phyloP scores from a whole-genome alignment of 2,329 filamentous ascomycete species.

The Alternaria triticina region DNA sequence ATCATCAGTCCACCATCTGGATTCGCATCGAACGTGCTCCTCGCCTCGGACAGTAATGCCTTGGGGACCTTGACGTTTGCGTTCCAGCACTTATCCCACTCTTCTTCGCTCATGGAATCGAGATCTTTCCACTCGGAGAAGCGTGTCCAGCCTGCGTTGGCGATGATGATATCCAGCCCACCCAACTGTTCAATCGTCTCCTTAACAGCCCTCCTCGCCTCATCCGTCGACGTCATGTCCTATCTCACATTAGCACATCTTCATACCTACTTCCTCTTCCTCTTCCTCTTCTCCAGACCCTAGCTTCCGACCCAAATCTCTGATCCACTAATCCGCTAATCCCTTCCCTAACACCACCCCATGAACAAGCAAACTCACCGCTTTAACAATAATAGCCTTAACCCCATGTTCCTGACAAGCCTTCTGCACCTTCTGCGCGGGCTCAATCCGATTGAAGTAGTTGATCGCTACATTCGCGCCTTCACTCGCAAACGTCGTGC shows the following conservation, averaged over 20 bases:
- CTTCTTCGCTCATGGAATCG: slow-evolving; percentile 63
- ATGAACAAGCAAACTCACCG: slow-evolving; percentile 54
- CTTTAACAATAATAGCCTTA: slow-evolving; percentile 65
- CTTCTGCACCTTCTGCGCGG: slow-evolving; percentile 64
- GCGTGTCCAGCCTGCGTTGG: slow-evolving; percentile 74
- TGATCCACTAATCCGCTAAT: too few species aligned
- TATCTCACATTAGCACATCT: slow-evolving; percentile 33
- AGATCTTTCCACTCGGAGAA: slow-evolving; percentile 65
- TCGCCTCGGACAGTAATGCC: slow-evolving; percentile 62
- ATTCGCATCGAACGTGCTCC: slow-evolving; percentile 66
- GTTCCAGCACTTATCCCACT: slow-evolving; percentile 71
- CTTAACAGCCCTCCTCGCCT: slow-evolving; percentile 65
- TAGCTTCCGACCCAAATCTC: too few species aligned
- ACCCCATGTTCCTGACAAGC: slow-evolving; percentile 61
- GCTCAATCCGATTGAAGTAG: slow-evolving; percentile 67
- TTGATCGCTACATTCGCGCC: slow-evolving; percentile 76
- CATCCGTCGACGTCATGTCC: slow-evolving; percentile 67
- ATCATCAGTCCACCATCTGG: slow-evolving; percentile 68
- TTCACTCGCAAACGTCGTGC: slow-evolving; percentile 69
- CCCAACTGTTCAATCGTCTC: slow-evolving; percentile 67
- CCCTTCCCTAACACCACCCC: too few species aligned
- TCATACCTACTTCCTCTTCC: too few species aligned
- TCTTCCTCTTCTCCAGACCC: too few species aligned
- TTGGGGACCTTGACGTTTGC: slow-evolving; percentile 64
- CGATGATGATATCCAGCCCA: slow-evolving; percentile 77